Conservation (phyloP, 257 asterid genomes). For the Gentiana straminea region DNA sequence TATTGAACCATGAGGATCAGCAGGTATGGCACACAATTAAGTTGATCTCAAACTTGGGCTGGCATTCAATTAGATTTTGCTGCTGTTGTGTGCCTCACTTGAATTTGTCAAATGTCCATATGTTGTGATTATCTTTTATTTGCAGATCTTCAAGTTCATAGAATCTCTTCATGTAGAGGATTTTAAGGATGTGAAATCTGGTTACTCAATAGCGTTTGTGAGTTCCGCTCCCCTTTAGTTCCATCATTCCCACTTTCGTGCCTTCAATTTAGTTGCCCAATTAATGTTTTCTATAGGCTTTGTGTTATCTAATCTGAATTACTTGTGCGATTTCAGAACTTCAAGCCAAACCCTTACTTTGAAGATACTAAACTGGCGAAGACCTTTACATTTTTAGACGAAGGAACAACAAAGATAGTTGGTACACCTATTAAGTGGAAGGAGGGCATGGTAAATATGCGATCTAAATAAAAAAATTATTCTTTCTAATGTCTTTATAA, state of each 20-base stretch:
- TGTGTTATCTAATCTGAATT: neutral
- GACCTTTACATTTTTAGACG: slow-evolving; percentile 34
- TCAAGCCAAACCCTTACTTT: slow-evolving; percentile 49
- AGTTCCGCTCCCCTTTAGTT: slow-evolving; percentile 11
- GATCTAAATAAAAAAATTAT: neutral
- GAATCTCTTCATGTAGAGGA: slow-evolving; percentile 53
- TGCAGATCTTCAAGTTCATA: slow-evolving; percentile 40
- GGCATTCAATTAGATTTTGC: neutral
- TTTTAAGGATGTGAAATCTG: slow-evolving; percentile 32
- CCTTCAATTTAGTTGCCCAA: too few relatives aligned
- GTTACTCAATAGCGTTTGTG: slow-evolving; percentile 50
- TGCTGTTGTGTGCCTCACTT: neutral
- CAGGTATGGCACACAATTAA: slow-evolving; percentile 22
- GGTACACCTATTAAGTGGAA: slow-evolving; percentile 49
- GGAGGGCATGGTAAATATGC: slow-evolving; percentile 44
- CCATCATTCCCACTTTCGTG: neutral
- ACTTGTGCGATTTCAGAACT: slow-evolving; percentile 29
- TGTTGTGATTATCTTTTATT: neutral
- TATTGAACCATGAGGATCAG: slow-evolving; percentile 37
- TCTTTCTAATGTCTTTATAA: neutral
- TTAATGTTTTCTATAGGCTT: neutral
- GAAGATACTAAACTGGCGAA: slow-evolving; percentile 34
- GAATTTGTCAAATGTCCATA: neutral
- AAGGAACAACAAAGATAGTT: slow-evolving; percentile 35
- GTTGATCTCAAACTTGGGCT: too few relatives aligned